Evolutionary conservation across 2,329 filamentous ascomycete species (phyloP).

Genomic region (Aschersonia sp.): DNA sequence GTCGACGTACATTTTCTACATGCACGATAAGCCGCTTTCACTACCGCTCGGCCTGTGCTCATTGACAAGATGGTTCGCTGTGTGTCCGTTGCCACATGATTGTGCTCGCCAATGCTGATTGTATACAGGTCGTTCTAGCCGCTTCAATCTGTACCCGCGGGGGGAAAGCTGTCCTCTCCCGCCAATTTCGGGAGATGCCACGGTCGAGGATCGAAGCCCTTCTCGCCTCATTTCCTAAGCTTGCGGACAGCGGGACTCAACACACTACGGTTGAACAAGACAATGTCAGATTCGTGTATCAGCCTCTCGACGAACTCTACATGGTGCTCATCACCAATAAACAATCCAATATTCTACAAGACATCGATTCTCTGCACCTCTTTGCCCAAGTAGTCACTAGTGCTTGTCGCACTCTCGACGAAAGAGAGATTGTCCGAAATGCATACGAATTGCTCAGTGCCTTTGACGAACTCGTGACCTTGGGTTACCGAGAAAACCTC

Average conservation of each 20-base stretch:
- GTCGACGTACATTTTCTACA: not conserved
- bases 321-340: slow-evolving; percentile 99
- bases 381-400: slow-evolving; percentile 96
- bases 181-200: slow-evolving; percentile 96
- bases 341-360: slow-evolving; percentile 97
- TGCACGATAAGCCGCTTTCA: not conserved
- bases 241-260: slow-evolving; percentile 88
- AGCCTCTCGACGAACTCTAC: slow-evolving; percentile 96
- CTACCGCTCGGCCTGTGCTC: slow-evolving; percentile 5
- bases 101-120: not conserved
- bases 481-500: slow-evolving; percentile 92
- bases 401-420: slow-evolving; percentile 90
- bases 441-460: slow-evolving; percentile 92
- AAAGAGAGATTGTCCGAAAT: slow-evolving; percentile 88
- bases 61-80: slow-evolving; percentile 23
- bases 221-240: slow-evolving; percentile 92
- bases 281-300: slow-evolving; percentile 98
- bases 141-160: slow-evolving; percentile 97
- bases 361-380: slow-evolving; percentile 95
- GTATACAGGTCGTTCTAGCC: slow-evolving; percentile 77
- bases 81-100: too few species aligned
- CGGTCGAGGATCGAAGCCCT: slow-evolving; percentile 92
- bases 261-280: slow-evolving; percentile 98
- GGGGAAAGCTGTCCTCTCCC: slow-evolving; percentile 94
- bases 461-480: slow-evolving; percentile 91